phyloP scores from a whole-genome alignment of 2,329 filamentous ascomycete species.

The Fusarium sp. region DNA sequence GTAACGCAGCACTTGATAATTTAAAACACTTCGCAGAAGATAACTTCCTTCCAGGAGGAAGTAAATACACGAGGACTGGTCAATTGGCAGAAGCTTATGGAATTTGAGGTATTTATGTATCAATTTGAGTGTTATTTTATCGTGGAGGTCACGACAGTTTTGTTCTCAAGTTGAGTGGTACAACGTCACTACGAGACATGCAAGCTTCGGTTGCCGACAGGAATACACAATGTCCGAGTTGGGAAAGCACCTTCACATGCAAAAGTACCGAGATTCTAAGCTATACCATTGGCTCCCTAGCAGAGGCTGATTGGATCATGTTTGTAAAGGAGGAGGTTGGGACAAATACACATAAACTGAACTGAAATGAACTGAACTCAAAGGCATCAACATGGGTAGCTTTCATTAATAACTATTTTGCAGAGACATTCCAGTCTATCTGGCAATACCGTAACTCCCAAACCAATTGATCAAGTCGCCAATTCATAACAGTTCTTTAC shows the following conservation, averaged over 20 bases:
- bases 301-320: background rate
- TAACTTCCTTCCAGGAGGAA: background rate
- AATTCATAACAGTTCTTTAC: slow-evolving; percentile 40
- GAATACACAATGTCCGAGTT: background rate
- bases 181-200: background rate
- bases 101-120: background rate
- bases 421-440: slow-evolving; percentile 12
- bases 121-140: background rate
- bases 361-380: background rate
- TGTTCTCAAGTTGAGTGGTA: background rate
- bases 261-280: background rate
- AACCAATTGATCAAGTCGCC: slow-evolving; percentile 3
- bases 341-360: background rate
- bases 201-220: background rate
- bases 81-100: background rate
- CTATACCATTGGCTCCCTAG: background rate
- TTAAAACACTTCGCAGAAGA: background rate
- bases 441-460: slow-evolving; percentile 18
- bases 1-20: background rate
- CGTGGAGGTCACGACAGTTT: background rate
- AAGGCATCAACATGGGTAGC: background rate
- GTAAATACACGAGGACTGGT: background rate
- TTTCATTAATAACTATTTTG: slow-evolving; percentile 26
- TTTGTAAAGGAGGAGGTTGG: too few species aligned
- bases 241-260: background rate